Evolutionary conservation across 164 flowering plant genomes (phyloP).

Genomic region (Stephania yunnanensis): DNA sequence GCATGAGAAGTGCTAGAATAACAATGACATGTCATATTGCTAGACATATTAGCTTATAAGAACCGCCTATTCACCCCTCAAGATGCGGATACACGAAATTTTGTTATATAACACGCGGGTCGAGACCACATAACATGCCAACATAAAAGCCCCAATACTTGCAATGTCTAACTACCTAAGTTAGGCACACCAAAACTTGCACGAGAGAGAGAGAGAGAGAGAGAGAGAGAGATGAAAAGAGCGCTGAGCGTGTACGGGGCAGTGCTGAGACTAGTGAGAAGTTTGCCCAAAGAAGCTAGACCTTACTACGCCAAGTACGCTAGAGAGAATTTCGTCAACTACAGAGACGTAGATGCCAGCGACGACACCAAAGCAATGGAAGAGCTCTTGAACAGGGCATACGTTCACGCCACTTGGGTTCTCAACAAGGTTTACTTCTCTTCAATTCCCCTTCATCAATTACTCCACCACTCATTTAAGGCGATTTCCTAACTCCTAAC

Average conservation of each 20-base stretch:
- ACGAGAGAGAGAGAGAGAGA: slow-evolving; percentile 19
- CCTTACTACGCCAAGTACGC: slow-evolving; percentile 74
- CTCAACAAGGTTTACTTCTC: slow-evolving; percentile 47
- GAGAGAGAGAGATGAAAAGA: slow-evolving; percentile 38
- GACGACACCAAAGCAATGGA: slow-evolving; percentile 38
- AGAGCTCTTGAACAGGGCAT: slow-evolving; percentile 54
- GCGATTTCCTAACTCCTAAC: not conserved
- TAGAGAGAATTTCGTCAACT: slow-evolving; percentile 78
- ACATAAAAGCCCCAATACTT: too few species aligned
- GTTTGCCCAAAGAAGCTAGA: slow-evolving; percentile 57
- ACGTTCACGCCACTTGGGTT: slow-evolving; percentile 63
- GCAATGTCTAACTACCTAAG: too few species aligned
- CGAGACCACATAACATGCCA: too few species aligned
- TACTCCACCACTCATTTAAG: not conserved
- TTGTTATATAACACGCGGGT: too few species aligned
- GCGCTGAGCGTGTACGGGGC: slow-evolving; percentile 52
- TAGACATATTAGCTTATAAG: too few species aligned
- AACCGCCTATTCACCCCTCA: too few species aligned
- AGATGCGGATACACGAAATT: too few species aligned
- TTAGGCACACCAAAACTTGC: not conserved
- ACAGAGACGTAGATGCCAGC: slow-evolving; percentile 48
- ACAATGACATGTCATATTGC: too few species aligned
- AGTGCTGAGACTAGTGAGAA: slow-evolving; percentile 57
- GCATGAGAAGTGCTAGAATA: too few species aligned
- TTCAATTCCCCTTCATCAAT: not conserved